Evolutionary conservation across 306 rosid genomes (phyloP), one percentile per base, ranked within the genome.

Genomic region (Trifolium subterraneum): DNA sequence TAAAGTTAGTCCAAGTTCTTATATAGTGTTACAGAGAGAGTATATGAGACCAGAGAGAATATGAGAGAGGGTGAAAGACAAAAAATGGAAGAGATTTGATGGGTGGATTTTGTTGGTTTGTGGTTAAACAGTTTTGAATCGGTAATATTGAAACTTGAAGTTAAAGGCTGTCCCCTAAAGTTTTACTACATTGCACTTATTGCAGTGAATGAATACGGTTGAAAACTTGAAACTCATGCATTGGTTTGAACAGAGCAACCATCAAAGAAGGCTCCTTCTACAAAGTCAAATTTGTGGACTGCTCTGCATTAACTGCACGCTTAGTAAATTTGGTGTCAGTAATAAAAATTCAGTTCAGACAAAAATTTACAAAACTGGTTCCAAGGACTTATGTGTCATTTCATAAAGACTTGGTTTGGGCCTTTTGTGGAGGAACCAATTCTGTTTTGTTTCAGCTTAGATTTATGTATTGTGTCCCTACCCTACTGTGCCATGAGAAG

Each of bases 321-420:
- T 59, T 14, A 0, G 10, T 59, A 59, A 27, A 7, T 59, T 59
- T 59, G 64, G 64, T 59, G 64, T 59, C 67, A 23, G 62, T 56
- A 55, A 9, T 56, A 5, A 56, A 56, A 22, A 23, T 42, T 42
- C 48, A 42, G 7, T 5, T 23, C 33, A 35, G 45, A 59, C 19
- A 33, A 62, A 62, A 31, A 9, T 33, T n/a, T 15, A n/a, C 25
- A 13, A 62, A 27, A 60, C 20, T 60, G 6, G 11, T 60, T 52
- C 10, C 10, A 70, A 52, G 88, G 86, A 44, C 63, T 48, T 38
- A 27, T 59, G 11, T 8, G 77, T 73, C 78, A 55, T 74, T 70
- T 77, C 29, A 2, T 0, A 10, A 14, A 23, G 47, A 11, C 65
- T 78, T 77, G 42, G 64, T 54, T 19, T 54, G 31, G 10, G 60